Conservation (phyloP, 2,329 filamentous ascomycete species). For the Pseudogymnoascus sp. region DNA sequence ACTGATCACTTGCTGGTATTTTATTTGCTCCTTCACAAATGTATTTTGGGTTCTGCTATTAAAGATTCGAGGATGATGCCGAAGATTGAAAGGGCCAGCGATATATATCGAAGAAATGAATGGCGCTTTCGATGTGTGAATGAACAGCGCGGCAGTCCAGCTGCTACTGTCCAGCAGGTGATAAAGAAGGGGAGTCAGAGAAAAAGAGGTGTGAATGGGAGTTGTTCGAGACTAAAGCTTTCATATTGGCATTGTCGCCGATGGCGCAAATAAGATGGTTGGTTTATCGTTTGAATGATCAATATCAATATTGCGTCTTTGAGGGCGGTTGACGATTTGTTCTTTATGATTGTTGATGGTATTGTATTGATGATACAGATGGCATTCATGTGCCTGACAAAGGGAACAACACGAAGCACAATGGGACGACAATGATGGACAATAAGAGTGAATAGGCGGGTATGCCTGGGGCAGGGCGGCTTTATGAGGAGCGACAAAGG, state of each 20-base stretch:
- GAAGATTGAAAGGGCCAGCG: background rate
- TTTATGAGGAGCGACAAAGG: background rate
- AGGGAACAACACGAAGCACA: background rate
- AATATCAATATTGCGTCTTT: background rate
- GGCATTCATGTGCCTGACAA: background rate
- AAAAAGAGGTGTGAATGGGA: conserved; percentile 1
- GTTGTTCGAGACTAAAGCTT: conserved; percentile 1
- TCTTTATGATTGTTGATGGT: background rate
- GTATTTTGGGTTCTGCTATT: background rate
- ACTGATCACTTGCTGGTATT: background rate
- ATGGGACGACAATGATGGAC: background rate
- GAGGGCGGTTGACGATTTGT: background rate
- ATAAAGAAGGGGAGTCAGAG: conserved; percentile 2
- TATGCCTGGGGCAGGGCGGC: background rate
- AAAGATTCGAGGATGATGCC: background rate
- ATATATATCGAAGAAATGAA: conserved; percentile 8
- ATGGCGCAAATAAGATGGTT: background rate
- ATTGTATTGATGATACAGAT: background rate
- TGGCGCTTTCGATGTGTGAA: background rate
- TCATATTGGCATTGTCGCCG: conserved; percentile 6
- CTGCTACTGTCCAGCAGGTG: conserved; percentile 5
- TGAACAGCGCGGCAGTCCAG: background rate
- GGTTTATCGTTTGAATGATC: background rate
- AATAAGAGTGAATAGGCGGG: background rate
- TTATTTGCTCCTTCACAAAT: background rate